phyloP scores from a whole-genome alignment of 78 protist species.

The Dictyostelium firmibasis region DNA sequence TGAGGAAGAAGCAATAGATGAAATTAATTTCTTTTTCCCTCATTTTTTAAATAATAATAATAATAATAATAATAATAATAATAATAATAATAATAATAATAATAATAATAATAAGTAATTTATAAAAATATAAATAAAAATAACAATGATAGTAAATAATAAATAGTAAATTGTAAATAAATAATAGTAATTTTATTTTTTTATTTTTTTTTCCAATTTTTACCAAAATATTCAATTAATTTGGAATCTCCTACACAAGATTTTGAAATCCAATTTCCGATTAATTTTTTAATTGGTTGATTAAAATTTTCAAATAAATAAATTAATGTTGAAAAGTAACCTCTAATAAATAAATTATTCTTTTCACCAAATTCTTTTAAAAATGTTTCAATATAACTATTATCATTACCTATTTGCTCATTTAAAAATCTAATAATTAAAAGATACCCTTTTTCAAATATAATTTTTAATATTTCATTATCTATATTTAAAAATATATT shows the following conservation, averaged over 20 bases:
- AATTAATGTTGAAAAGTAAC: not conserved
- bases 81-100: not conserved
- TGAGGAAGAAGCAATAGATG: constrained; percentile 39
- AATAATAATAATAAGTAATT: too few relatives aligned
- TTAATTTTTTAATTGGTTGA: not conserved
- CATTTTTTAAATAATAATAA: not conserved
- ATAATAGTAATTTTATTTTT: too few relatives aligned
- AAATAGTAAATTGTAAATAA: too few relatives aligned
- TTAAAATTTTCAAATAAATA: not conserved
- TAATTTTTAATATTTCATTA: not conserved
- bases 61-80: not conserved
- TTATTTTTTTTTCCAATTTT: not conserved
- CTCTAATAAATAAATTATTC: not conserved
- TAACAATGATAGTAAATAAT: too few relatives aligned
- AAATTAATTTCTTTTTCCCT: constrained; percentile 66
- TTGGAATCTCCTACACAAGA: not conserved
- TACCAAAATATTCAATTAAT: not conserved
- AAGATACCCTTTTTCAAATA: not conserved
- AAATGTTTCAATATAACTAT: not conserved
- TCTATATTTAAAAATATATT: too few relatives aligned
- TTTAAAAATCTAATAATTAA: not conserved
- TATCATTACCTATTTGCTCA: not conserved
- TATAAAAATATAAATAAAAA: too few relatives aligned
- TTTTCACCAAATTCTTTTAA: not conserved
- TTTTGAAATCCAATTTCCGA: not conserved